Evolutionary conservation across 176 grass and related monocot genomes (phyloP).

Genomic region (Cenchrus purpureus): DNA sequence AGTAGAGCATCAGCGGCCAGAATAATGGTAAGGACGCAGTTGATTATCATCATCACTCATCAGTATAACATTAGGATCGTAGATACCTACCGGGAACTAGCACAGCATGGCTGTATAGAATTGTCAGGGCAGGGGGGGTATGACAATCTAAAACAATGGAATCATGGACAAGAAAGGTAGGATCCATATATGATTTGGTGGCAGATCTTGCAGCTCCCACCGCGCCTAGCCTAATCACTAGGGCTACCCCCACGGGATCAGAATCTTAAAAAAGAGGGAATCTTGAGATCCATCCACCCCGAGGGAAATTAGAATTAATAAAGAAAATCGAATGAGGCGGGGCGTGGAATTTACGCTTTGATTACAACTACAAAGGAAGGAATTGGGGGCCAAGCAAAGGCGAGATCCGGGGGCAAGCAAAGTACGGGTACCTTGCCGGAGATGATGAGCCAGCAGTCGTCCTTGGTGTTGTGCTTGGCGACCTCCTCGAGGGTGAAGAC

Average conservation of each 20-base stretch:
- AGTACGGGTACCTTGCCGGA: conserved; percentile 44
- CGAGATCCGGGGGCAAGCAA: not conserved
- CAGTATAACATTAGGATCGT: not conserved
- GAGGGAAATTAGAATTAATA: not conserved
- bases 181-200: not conserved
- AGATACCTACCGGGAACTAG: no score
- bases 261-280: not conserved
- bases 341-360: no score
- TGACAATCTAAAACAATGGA: not conserved
- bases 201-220: not conserved
- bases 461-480: conserved; percentile 59
- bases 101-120: no score
- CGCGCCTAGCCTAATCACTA: not conserved
- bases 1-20: not conserved
- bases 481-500: conserved; percentile 51
- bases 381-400: not conserved
- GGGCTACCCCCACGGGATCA: not conserved
- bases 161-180: not conserved
- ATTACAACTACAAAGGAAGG: not conserved
- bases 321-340: no score
- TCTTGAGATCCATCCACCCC: not conserved
- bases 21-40: not conserved
- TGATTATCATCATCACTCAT: not conserved
- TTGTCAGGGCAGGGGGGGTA: not conserved
- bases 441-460: conserved; percentile 69